phyloP scores from a whole-genome alignment of 2,329 filamentous ascomycete genomes.

The Fusarium buxicola region DNA sequence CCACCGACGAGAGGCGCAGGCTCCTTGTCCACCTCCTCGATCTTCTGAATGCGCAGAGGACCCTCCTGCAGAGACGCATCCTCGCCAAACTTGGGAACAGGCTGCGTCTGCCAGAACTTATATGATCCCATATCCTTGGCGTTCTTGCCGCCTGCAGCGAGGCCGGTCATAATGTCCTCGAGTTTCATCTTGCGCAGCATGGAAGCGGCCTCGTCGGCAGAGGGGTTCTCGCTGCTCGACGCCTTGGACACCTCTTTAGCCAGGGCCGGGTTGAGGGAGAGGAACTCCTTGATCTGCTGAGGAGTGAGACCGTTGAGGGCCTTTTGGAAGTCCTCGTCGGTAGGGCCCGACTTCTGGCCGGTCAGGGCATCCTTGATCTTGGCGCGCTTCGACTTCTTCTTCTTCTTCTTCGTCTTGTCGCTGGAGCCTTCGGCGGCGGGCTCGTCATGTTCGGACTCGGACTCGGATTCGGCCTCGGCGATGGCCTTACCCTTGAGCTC shows the following conservation, averaged over 20 bases:
- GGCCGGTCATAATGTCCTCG: conserved; percentile 78
- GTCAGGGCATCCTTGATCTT: conserved; percentile 64
- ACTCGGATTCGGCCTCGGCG: conserved; percentile 61
- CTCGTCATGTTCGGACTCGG: conserved; percentile 53
- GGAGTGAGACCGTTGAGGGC: conserved; percentile 65
- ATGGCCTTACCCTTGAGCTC: conserved; percentile 62
- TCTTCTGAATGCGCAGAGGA: conserved; percentile 82
- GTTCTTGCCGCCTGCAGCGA: conserved; percentile 85
- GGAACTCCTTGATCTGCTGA: conserved; percentile 72
- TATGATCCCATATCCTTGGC: conserved; percentile 96
- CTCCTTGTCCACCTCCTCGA: conserved; percentile 82
- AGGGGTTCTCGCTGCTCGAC: conserved; percentile 52
- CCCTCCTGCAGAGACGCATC: conserved; percentile 74
- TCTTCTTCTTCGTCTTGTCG: conserved; percentile 65
- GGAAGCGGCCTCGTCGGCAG: conserved; percentile 59
- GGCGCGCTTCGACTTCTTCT: conserved; percentile 74
- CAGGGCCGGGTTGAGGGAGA: conserved; percentile 78
- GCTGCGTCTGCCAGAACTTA: conserved; percentile 99
- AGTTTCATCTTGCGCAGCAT: conserved; percentile 73
- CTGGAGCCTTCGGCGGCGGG: conserved; percentile 53
- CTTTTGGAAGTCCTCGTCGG: conserved; percentile 59
- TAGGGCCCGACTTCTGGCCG: conserved; percentile 48
- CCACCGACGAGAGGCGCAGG: conserved; percentile 80
- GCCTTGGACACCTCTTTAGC: conserved; percentile 65
- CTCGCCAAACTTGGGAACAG: conserved; percentile 85